Evolutionary conservation across 1,284 basidiomycete species (phyloP).

Genomic region (Mycosarcoma maydis): DNA sequence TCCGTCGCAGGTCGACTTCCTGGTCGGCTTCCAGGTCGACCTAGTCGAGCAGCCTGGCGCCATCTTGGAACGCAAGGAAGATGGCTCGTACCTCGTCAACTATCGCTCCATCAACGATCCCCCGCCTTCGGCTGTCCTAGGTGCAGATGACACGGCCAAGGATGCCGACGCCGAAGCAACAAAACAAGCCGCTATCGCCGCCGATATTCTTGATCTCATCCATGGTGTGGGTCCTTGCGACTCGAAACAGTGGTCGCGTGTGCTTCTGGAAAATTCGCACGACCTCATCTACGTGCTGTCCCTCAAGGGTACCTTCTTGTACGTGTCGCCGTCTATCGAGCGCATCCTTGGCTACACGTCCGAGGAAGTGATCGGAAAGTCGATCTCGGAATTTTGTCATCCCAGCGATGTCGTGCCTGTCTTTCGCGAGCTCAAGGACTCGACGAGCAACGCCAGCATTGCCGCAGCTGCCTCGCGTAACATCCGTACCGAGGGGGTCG

Average conservation of each 20-base stretch:
- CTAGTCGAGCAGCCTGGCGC: slow-evolving; percentile 84
- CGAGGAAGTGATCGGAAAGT: slow-evolving; percentile 82
- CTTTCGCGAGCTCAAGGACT: slow-evolving; percentile 90
- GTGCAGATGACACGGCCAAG: slow-evolving; percentile 33
- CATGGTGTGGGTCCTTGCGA: slow-evolving; percentile 47
- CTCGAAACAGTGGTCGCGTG: slow-evolving; percentile 55
- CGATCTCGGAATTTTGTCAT: slow-evolving; percentile 81
- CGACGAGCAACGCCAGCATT: slow-evolving; percentile 68
- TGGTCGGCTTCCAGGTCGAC: slow-evolving; percentile 85
- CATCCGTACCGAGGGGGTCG: slow-evolving; percentile 45
- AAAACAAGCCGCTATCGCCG: slow-evolving; percentile 45
- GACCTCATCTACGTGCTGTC: slow-evolving; percentile 91
- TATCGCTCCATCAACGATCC: slow-evolving; percentile 53
- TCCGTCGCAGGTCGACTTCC: slow-evolving; percentile 79
- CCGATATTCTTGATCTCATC: slow-evolving; percentile 48
- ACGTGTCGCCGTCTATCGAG: slow-evolving; percentile 75
- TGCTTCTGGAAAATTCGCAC: slow-evolving; percentile 58
- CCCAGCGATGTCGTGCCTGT: slow-evolving; percentile 88
- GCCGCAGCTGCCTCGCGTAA: slow-evolving; percentile 59
- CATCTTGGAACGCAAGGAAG: slow-evolving; percentile 72
- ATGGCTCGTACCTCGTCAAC: slow-evolving; percentile 62
- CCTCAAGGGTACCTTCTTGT: slow-evolving; percentile 91
- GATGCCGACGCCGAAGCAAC: slow-evolving; percentile 41
- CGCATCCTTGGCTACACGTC: slow-evolving; percentile 67
- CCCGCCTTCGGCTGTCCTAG: slow-evolving; percentile 32